Percentiles rank a stretch among this genome's conserved stretches.
These are phyloP conservation scores for Cucumis variabilis DNA, from an alignment of 331 rosid species.

Conservation along the genomic window DNA sequence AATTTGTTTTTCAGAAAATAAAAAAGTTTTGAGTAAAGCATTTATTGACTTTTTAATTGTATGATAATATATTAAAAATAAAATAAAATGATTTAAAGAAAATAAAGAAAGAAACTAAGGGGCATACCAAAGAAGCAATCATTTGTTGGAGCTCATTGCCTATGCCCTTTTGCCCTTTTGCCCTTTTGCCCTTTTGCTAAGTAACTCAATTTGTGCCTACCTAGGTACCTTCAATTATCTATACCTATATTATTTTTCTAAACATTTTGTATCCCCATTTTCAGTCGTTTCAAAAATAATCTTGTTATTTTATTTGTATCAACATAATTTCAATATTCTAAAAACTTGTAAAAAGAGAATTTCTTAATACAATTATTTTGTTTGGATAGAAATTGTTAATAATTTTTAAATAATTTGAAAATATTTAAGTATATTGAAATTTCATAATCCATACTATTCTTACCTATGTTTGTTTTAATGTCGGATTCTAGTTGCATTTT, in stretches of 20 bases:
- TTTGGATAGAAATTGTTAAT: too few species aligned
- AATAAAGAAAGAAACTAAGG: background rate
- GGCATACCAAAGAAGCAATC: conserved; percentile 10
- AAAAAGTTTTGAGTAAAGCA: background rate
- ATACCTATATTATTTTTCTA: background rate
- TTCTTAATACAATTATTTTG: too few species aligned
- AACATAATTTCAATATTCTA: too few species aligned
- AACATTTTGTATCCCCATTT: background rate
- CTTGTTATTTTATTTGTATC: background rate
- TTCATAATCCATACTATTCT: background rate
- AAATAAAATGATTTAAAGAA: background rate
- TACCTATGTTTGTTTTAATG: background rate
- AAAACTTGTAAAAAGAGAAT: too few species aligned
- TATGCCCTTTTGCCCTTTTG: background rate
- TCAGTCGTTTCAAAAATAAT: background rate
- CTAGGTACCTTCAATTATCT: background rate
- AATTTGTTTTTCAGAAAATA: background rate
- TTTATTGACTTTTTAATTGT: background rate
- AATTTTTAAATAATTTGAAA: too few species aligned
- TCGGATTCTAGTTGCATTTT: too few species aligned
- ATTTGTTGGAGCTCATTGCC: conserved; percentile 27
- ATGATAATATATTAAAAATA: background rate
- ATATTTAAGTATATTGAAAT: background rate
- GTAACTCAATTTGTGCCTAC: conserved; percentile 17
- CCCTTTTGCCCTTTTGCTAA: conserved; percentile 17